Percentiles rank a stretch among this genome's conserved stretches.
phyloP scores from a whole-genome alignment of 352 stramenopile genomes.

The Phytophthora kernoviae region DNA sequence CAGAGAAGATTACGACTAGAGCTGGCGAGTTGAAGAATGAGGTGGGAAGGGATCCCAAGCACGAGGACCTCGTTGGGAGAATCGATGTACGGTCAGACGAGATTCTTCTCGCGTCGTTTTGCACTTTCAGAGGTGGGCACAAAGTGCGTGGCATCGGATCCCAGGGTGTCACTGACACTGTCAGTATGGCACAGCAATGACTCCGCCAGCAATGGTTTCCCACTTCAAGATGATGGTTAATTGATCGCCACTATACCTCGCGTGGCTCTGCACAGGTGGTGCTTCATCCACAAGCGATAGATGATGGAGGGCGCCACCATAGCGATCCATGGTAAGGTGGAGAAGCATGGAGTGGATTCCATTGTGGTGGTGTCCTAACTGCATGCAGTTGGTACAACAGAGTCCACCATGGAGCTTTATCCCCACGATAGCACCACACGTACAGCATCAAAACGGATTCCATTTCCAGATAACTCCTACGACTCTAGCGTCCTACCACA shows the following conservation, averaged over 20 bases:
- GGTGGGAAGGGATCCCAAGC: conserved; percentile 5
- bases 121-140: background rate
- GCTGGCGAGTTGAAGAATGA: conserved; percentile 23
- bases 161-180: too few relatives aligned
- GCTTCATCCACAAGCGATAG: background rate
- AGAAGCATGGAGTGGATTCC: too few relatives aligned
- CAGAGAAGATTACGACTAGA: background rate
- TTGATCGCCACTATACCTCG: background rate
- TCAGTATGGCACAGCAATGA: too few relatives aligned
- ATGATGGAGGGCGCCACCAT: background rate
- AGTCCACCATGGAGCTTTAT: too few relatives aligned
- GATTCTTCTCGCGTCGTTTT: conserved; percentile 10
- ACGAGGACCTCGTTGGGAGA: conserved; percentile 17
- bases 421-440: background rate
- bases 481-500: conserved; percentile 6
- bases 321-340: background rate
- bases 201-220: background rate
- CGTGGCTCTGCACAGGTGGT: background rate
- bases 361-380: too few relatives aligned
- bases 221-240: conserved; percentile 15
- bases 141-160: conserved; percentile 1
- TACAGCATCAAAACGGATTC: conserved; percentile 19
- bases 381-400: too few relatives aligned
- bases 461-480: conserved; percentile 11
- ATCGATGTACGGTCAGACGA: conserved; percentile 12